Percentiles rank a stretch among this genome's conserved stretches.
phyloP scores from a whole-genome alignment of 352 stramenopile genomes.

The Globisporangium ultimum region DNA sequence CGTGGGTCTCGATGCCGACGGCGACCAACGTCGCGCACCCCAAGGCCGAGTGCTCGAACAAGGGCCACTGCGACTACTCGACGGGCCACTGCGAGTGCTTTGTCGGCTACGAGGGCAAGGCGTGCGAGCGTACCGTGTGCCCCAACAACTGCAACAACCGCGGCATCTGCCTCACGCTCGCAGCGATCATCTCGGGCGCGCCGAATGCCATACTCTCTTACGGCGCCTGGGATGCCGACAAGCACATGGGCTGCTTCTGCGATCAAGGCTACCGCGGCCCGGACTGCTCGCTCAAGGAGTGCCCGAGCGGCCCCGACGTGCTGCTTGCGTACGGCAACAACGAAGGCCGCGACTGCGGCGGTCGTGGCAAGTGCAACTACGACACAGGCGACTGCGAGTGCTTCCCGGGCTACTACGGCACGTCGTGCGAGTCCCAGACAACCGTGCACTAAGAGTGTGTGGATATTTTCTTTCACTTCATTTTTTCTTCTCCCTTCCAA shows the following conservation, averaged over 20 bases:
- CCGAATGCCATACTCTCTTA: slow-evolving; percentile 27
- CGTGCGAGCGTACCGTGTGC: slow-evolving; percentile 90
- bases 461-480: slow-evolving; percentile 1
- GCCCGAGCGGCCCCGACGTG: slow-evolving; percentile 89
- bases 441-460: slow-evolving; percentile 60
- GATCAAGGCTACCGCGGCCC: slow-evolving; percentile 93
- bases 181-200: slow-evolving; percentile 59
- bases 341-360: slow-evolving; percentile 89
- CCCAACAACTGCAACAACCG: slow-evolving; percentile 94
- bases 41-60: slow-evolving; percentile 91
- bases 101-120: slow-evolving; percentile 87
- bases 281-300: slow-evolving; percentile 95
- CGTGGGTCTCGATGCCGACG: slow-evolving; percentile 62
- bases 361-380: slow-evolving; percentile 95
- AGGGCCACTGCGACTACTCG: slow-evolving; percentile 89
- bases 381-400: slow-evolving; percentile 91
- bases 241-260: slow-evolving; percentile 94
- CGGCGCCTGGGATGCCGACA: slow-evolving; percentile 88
- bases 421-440: slow-evolving; percentile 82
- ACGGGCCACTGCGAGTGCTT: slow-evolving; percentile 91
- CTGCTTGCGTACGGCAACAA: slow-evolving; percentile 76
- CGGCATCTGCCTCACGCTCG: slow-evolving; percentile 92
- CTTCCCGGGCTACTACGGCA: slow-evolving; percentile 95
- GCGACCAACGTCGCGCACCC: slow-evolving; percentile 73
- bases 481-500: neutral